Evolutionary conservation across 2,329 filamentous ascomycete genomes (phyloP).

Genomic region (Monosporascus sp.): DNA sequence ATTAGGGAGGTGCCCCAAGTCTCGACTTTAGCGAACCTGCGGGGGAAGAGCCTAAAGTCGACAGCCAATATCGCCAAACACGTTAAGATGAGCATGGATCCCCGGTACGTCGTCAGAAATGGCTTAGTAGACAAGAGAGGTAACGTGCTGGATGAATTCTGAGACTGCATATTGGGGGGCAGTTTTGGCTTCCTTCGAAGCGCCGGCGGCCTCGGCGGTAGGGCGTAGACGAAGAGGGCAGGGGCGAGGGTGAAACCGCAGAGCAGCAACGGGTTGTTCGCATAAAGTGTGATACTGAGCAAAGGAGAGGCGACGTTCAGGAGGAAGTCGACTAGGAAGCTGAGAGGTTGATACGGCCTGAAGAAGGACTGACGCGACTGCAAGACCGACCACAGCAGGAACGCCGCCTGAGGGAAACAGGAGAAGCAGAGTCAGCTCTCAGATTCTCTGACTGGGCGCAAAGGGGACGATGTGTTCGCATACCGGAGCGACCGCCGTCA

Average conservation of each 20-base stretch:
- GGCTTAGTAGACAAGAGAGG: conserved; percentile 73
- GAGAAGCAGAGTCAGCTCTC: conserved; percentile 16
- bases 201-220: conserved; percentile 39
- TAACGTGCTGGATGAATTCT: conserved; percentile 26
- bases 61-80: conserved; percentile 93
- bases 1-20: conserved; percentile 99
- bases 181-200: conserved; percentile 45
- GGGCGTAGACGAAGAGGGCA: conserved; percentile 55
- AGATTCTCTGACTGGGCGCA: background rate
- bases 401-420: conserved; percentile 56
- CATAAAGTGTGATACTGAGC: conserved; percentile 82
- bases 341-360: conserved; percentile 62
- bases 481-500: conserved; percentile 83
- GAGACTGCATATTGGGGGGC: conserved; percentile 37
- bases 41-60: conserved; percentile 88
- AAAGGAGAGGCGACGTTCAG: conserved; percentile 80
- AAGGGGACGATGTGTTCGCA: conserved; percentile 25
- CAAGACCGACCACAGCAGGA: conserved; percentile 82
- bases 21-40: conserved; percentile 94
- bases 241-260: conserved; percentile 70
- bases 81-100: conserved; percentile 85
- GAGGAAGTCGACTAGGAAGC: conserved; percentile 74
- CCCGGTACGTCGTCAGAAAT: conserved; percentile 88
- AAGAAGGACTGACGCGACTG: conserved; percentile 84
- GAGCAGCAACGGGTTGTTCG: conserved; percentile 67